Conservation (phyloP, 768 basidiomycete species). For the Amanita polypyramis region DNA sequence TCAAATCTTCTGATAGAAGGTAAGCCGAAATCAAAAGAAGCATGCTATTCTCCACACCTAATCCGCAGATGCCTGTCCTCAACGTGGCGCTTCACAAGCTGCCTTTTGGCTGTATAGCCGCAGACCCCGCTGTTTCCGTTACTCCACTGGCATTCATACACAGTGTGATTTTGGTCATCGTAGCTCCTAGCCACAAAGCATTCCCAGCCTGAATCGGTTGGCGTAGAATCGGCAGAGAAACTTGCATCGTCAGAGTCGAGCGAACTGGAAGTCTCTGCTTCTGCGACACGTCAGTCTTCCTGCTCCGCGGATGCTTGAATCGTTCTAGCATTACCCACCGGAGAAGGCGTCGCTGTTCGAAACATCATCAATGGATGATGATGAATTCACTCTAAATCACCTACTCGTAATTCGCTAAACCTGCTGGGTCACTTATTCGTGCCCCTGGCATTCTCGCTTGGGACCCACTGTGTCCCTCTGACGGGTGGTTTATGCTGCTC, state of each 20-base stretch:
- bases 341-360: not conserved
- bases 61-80: conserved; percentile 50
- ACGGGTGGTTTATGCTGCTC: too few relatives aligned
- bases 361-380: not conserved
- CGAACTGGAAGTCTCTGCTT: not conserved
- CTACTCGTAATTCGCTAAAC: not conserved
- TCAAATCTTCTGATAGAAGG: conserved; percentile 32
- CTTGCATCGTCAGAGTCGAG: not conserved
- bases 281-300: not conserved
- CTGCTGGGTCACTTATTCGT: not conserved
- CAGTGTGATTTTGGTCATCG: conserved; percentile 12
- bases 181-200: not conserved
- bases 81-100: conserved; percentile 60
- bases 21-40: not conserved
- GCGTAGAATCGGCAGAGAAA: not conserved
- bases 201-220: conserved; percentile 8
- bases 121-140: conserved; percentile 15
- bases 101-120: conserved; percentile 33
- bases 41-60: conserved; percentile 31
- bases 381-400: not conserved
- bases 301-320: not conserved
- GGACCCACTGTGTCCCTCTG: too few relatives aligned
- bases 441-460: too few relatives aligned
- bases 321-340: not conserved
- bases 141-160: conserved; percentile 20